These are phyloP conservation scores for Boletus vermiculosoides DNA, from an alignment of 768 basidiomycete genomes.

Conservation along the genomic window DNA sequence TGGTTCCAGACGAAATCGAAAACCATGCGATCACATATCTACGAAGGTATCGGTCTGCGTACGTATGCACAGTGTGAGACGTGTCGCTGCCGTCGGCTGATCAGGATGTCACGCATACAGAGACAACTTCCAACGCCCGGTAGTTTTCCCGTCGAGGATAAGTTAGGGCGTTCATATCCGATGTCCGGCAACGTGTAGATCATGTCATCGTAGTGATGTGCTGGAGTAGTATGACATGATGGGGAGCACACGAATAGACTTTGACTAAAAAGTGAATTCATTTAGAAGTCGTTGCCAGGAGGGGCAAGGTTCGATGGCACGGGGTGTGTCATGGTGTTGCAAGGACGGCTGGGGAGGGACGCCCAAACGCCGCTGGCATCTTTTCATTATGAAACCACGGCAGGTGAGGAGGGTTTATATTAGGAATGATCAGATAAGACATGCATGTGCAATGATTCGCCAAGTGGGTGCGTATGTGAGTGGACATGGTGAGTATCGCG, in stretches of 20 bases:
- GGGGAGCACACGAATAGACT: slow-evolving; percentile 23
- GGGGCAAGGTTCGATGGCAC: slow-evolving; percentile 12
- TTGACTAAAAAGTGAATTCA: slow-evolving; percentile 21
- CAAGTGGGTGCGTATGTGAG: slow-evolving; percentile 10
- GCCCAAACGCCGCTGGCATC: slow-evolving; percentile 27
- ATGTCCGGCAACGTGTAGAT: slow-evolving; percentile 27
- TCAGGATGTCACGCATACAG: slow-evolving; percentile 29
- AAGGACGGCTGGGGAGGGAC: slow-evolving; percentile 15
- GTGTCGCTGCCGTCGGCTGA: slow-evolving; percentile 14
- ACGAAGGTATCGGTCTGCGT: slow-evolving; percentile 86
- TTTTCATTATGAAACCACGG: slow-evolving; percentile 18
- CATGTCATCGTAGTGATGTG: slow-evolving; percentile 19
- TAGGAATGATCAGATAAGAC: slow-evolving; percentile 30
- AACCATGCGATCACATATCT: slow-evolving; percentile 86
- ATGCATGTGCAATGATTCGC: slow-evolving; percentile 12
- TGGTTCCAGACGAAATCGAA: slow-evolving; percentile 83
- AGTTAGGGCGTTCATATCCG: slow-evolving; percentile 33
- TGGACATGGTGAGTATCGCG: slow-evolving; percentile 7
- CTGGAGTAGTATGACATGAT: slow-evolving; percentile 14
- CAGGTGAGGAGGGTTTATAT: slow-evolving; percentile 28
- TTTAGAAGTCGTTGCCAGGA: slow-evolving; percentile 32
- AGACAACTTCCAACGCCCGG: slow-evolving; percentile 67
- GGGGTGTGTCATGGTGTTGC: slow-evolving; percentile 19
- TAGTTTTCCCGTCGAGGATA: slow-evolving; percentile 58
- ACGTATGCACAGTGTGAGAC: slow-evolving; percentile 38